These are phyloP conservation scores for Pecoramyces ruminantium DNA, from an alignment of 192 early-diverging fungal genomes.

Conservation along the genomic window DNA sequence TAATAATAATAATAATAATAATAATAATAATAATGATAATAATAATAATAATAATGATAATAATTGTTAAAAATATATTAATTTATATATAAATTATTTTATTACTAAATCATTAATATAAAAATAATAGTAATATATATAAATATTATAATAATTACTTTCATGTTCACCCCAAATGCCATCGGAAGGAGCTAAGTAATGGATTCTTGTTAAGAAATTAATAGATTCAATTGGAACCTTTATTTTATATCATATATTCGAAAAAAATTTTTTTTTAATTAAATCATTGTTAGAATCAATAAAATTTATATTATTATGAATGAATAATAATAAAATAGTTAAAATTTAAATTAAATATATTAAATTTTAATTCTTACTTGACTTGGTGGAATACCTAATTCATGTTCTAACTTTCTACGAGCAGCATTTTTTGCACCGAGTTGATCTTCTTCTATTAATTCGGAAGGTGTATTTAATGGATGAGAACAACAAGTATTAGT, in stretches of 20 bases:
- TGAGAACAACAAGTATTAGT: conserved; percentile 99
- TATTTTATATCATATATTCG: too few species aligned
- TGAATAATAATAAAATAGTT: not conserved
- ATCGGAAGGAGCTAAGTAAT: conserved; percentile 89
- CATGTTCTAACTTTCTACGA: conserved; percentile 85
- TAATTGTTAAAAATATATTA: too few species aligned
- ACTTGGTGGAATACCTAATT: conserved; percentile 65
- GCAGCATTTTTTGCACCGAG: conserved; percentile 74
- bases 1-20: too few species aligned
- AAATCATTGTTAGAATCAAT: too few species aligned
- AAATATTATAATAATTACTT: conserved; percentile 17
- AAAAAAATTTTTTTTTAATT: too few species aligned
- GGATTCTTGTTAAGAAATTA: conserved; percentile 82
- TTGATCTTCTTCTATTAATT: conserved; percentile 64
- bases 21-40: too few species aligned
- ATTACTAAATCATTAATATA: too few species aligned
- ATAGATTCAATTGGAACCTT: conserved; percentile 72
- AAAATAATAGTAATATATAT: too few species aligned
- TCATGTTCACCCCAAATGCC: conserved; percentile 99
- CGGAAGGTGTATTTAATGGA: conserved; percentile 61
- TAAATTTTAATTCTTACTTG: not conserved
- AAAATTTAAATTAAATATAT: too few species aligned
- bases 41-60: too few species aligned
- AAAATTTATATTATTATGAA: too few species aligned
- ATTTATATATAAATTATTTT: too few species aligned